A percentile compares a stretch with the other conserved stretches of the same genome.
These are phyloP conservation scores for Eudorina sp. DNA, from an alignment of 139 green algal genomes.

Conservation along the genomic window DNA sequence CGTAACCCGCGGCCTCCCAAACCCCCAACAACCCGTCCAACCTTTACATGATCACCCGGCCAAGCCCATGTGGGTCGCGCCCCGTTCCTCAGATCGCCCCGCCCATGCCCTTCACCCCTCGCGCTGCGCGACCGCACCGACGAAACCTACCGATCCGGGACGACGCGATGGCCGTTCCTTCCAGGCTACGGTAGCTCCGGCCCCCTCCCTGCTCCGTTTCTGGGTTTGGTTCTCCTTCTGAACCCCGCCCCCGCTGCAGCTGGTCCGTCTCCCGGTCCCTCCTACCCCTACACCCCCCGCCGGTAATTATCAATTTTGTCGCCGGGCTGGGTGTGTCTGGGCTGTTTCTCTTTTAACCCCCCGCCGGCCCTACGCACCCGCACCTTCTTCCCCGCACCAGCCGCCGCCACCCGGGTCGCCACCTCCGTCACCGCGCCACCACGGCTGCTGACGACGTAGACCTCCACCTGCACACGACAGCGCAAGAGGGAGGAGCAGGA, in stretches of 20 bases:
- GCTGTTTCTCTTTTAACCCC: background rate
- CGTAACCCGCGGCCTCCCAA: too few species aligned
- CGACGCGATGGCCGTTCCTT: too few species aligned
- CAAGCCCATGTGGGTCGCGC: too few species aligned
- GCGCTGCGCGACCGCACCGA: too few species aligned
- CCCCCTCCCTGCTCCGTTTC: background rate
- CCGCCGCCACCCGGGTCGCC: background rate
- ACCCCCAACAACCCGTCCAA: too few species aligned
- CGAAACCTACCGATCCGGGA: too few species aligned
- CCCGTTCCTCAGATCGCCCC: too few species aligned
- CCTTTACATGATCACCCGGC: too few species aligned
- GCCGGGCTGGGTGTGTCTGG: background rate
- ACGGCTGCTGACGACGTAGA: slow-evolving; percentile 5
- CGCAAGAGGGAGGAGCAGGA: too few species aligned
- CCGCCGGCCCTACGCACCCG: background rate
- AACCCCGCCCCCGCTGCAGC: background rate
- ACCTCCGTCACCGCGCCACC: background rate
- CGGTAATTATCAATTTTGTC: background rate
- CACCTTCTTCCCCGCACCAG: background rate
- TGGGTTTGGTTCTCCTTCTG: background rate
- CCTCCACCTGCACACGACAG: slow-evolving; percentile 1
- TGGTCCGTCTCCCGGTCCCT: background rate
- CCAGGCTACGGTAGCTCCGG: too few species aligned
- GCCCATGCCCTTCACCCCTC: too few species aligned
- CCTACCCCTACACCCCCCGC: background rate